These are phyloP conservation scores for Dictyostelium firmibasis DNA, from an alignment of 78 protist species.

Conservation along the genomic window DNA sequence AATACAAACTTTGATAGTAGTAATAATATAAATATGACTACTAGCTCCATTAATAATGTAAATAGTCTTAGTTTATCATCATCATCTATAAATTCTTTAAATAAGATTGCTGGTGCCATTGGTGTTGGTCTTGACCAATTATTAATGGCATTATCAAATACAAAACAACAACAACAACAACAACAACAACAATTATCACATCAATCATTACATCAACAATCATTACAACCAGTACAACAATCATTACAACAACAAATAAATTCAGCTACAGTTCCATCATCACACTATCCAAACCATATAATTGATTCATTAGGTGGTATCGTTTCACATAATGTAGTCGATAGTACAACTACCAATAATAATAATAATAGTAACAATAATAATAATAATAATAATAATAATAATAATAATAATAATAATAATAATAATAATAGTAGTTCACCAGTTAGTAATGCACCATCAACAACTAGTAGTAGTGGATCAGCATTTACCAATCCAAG, in stretches of 20 bases:
- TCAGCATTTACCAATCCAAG: not conserved
- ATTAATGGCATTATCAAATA: constrained; percentile 24
- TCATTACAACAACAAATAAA: not conserved
- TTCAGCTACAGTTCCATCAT: not conserved
- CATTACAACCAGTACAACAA: not conserved
- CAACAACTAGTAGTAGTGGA: not conserved
- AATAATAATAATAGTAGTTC: not conserved
- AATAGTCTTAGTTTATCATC: not conserved
- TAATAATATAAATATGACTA: not conserved
- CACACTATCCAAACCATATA: not conserved
- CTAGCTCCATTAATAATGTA: not conserved
- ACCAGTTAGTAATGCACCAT: not conserved
- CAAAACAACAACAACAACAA: constrained; percentile 30
- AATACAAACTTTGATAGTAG: not conserved
- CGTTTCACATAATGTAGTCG: not conserved
- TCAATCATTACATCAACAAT: not conserved
- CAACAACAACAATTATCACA: constrained; percentile 7
- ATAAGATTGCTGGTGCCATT: constrained; percentile 48
- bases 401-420: not conserved
- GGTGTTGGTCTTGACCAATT: constrained; percentile 55
- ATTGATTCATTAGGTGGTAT: not conserved
- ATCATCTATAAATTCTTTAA: constrained; percentile 18
- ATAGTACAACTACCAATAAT: not conserved
- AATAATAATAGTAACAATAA: not conserved
- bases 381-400: not conserved